A percentile compares a stretch with the other conserved stretches of the same genome.
Conservation (phyloP, 805 yeast genomes). For the Geotrichum ghanense region DNA sequence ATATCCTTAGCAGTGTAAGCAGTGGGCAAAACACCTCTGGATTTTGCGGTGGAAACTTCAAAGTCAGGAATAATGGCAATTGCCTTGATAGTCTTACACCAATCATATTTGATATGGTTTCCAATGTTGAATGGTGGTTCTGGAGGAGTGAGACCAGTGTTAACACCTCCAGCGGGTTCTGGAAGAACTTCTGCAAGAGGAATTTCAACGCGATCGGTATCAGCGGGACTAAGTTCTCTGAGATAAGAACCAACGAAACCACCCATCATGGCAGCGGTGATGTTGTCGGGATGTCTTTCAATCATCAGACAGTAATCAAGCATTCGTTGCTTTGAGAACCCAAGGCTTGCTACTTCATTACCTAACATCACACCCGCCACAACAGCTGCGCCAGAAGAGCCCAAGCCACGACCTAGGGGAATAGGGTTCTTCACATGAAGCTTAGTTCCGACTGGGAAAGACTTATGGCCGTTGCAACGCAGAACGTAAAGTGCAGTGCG, state of each 20-base stretch:
- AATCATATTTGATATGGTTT: constrained; percentile 73
- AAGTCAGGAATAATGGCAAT: constrained; percentile 88
- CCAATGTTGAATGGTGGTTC: constrained; percentile 82
- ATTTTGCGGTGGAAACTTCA: constrained; percentile 85
- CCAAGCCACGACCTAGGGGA: constrained; percentile 93
- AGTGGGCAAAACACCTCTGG: constrained; percentile 81
- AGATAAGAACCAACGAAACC: constrained; percentile 95
- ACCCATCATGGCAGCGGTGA: constrained; percentile 98
- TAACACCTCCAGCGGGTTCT: constrained; percentile 57
- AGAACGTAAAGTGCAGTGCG: constrained; percentile 86
- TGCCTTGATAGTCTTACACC: constrained; percentile 76
- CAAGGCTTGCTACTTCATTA: constrained; percentile 67
- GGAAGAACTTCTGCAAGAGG: constrained; percentile 82
- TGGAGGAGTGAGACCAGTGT: constrained; percentile 60
- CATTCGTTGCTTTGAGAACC: constrained; percentile 67
- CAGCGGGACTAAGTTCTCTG: constrained; percentile 64
- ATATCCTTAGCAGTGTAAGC: constrained; percentile 71
- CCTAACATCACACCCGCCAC: constrained; percentile 94
- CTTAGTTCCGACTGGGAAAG: constrained; percentile 76
- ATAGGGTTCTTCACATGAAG: constrained; percentile 81
- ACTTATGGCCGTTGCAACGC: constrained; percentile 64
- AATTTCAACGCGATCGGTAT: constrained; percentile 62
- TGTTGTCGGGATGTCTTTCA: constrained; percentile 97
- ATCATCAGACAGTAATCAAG: constrained; percentile 93
- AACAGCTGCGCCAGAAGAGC: constrained; percentile 97